Evolutionary conservation across 2,329 filamentous ascomycete genomes (phyloP), one percentile per base, ranked within the genome.

Genomic region (Sphaceloma murrayae): DNA sequence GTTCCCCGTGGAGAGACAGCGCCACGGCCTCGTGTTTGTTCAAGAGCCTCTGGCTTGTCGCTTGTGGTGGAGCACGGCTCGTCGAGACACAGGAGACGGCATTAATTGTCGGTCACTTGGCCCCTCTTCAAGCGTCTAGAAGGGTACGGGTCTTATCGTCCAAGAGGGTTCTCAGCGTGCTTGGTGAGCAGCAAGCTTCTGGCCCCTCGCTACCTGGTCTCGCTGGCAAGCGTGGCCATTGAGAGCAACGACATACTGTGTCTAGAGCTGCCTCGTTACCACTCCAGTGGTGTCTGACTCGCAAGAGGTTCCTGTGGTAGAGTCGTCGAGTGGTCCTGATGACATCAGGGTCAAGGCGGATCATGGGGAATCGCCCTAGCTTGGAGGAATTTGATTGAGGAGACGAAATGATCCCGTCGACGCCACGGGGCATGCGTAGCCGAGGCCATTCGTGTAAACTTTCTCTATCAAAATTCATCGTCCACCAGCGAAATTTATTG

Each of bases 381-480:
- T 14, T 16, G 32, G 32, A 13, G 32, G 32, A 17, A 17, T 17
- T 18, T 11, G 16, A 17, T 31, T 31, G 29, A 11, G 29, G 29
- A 31, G 29, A 7, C 31, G 13, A 14, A 8, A 17, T 16, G n/a
- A n/a, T n/a, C n/a, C n/a, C n/a, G n/a, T n/a, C n/a, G n/a, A n/a
- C n/a, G n/a, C n/a, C n/a, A 5, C 16, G 29, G 4, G 29, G n/a
- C 29, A 31, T 13, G 9, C 8, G 29, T 31, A 29, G 24, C 36
- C 36, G 36, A 40, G 36, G n/a, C n/a, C n/a, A n/a, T 16, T 19
- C 36, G 36, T 22, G 36, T 40, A 30, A 40, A 40, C 17, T 19
- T 40, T 19, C 36, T 40, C n/a, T 30, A 30, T 19, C 24, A 30
- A 30, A 24, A 24, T 29, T 27, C 6, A 27, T 30, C 30, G 18